Percentiles rank a stretch among this genome's conserved stretches.
These are phyloP conservation scores for Botrytis squamosa DNA, from an alignment of 2,329 filamentous ascomycete species.

Conservation along the genomic window DNA sequence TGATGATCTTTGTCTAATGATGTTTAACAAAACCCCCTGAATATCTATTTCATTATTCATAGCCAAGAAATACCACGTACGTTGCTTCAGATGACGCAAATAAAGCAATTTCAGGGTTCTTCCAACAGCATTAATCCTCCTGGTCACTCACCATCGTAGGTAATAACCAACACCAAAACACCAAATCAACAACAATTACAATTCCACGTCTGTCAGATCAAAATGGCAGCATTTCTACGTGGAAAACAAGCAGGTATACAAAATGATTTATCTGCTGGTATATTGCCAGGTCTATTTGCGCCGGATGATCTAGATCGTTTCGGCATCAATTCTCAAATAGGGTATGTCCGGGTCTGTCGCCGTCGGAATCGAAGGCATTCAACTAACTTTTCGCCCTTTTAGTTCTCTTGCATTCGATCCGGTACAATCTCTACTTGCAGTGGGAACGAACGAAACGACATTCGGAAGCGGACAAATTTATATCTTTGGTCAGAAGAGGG, in stretches of 20 bases:
- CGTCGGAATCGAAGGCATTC: conserved; percentile 5
- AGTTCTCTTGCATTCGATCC: conserved; percentile 89
- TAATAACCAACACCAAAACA: conserved; percentile 15
- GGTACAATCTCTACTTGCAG: conserved; percentile 86
- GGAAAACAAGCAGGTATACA: conserved; percentile 92
- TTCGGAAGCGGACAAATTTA: conserved; percentile 88
- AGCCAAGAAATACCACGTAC: conserved; percentile 12
- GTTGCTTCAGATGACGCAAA: conserved; percentile 15
- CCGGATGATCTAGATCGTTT: conserved; percentile 82
- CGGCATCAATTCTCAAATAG: conserved; percentile 75
- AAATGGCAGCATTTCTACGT: conserved; percentile 83
- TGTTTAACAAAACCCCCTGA: background rate
- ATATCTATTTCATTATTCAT: conserved; percentile 5
- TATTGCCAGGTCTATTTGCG: conserved; percentile 74
- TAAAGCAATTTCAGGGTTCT: background rate
- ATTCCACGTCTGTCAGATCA: conserved; percentile 18
- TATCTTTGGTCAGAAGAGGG: conserved; percentile 78
- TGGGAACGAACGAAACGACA: conserved; percentile 84
- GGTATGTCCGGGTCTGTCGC: conserved; percentile 44
- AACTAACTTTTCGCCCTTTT: conserved; percentile 26
- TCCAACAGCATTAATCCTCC: background rate
- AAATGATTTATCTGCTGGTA: conserved; percentile 81
- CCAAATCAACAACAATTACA: background rate
- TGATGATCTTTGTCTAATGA: background rate
- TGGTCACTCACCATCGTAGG: background rate